phyloP scores from a whole-genome alignment of 2,329 filamentous ascomycete genomes.

The Metarhizium robertsii region DNA sequence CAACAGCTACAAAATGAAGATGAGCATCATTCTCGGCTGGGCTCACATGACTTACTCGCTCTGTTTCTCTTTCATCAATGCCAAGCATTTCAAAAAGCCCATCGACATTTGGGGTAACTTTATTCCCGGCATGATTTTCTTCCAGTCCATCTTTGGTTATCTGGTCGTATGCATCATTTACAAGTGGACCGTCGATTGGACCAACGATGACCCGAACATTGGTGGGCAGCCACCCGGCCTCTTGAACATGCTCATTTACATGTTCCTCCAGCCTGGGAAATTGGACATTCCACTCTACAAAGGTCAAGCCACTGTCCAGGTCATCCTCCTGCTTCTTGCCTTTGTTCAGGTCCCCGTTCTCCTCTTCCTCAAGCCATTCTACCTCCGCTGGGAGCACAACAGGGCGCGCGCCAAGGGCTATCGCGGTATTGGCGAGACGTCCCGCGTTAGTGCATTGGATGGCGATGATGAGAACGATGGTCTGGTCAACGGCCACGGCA shows the following conservation, averaged over 20 bases:
- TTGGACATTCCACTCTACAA: conserved; percentile 65
- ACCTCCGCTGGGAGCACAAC: conserved; percentile 91
- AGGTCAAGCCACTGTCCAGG: conserved; percentile 68
- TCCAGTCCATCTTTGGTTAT: conserved; percentile 98
- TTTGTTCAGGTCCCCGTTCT: conserved; percentile 81
- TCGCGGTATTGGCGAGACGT: conserved; percentile 82
- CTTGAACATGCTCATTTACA: conserved; percentile 99
- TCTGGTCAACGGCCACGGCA: conserved; percentile 46
- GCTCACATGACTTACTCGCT: conserved; percentile 98
- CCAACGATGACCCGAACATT: conserved; percentile 26
- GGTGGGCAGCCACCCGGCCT: conserved; percentile 68
- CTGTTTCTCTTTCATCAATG: conserved; percentile 86
- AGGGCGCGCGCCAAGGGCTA: conserved; percentile 79
- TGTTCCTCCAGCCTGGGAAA: conserved; percentile 85
- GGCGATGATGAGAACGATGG: conserved; percentile 67
- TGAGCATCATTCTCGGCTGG: conserved; percentile 96
- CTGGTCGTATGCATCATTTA: conserved; percentile 89
- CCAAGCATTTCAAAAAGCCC: conserved; percentile 84
- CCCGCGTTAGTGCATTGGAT: conserved; percentile 80
- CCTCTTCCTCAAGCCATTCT: conserved; percentile 92
- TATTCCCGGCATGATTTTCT: conserved; percentile 97
- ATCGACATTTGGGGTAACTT: conserved; percentile 98
- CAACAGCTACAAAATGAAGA: conserved; percentile 99
- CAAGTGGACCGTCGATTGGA: conserved; percentile 94
- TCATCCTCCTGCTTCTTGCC: conserved; percentile 71